phyloP scores from a whole-genome alignment of 2,329 filamentous ascomycete genomes.

The Madurella fahalii region DNA sequence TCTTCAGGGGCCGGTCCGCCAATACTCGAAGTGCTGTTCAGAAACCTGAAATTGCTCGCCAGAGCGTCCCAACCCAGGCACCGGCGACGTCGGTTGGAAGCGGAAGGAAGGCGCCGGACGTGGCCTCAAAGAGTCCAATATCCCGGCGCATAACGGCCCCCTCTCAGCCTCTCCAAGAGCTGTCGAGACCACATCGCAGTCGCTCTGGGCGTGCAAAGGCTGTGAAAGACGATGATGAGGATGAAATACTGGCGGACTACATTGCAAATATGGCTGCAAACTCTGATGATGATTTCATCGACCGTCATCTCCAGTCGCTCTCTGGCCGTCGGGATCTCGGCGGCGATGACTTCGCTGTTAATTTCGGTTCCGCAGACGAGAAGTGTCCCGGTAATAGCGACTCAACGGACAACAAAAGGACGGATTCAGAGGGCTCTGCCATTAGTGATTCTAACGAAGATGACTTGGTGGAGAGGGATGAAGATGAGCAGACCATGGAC shows the following conservation, averaged over 20 bases:
- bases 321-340: constrained; percentile 40
- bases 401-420: constrained; percentile 24
- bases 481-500: constrained; percentile 41
- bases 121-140: background rate
- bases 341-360: constrained; percentile 39
- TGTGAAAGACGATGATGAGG: constrained; percentile 35
- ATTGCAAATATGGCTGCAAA: constrained; percentile 60
- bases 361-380: constrained; percentile 31
- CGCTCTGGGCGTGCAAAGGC: background rate
- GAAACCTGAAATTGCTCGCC: background rate
- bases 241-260: constrained; percentile 63
- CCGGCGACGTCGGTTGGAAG: background rate
- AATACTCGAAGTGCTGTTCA: constrained; percentile 6
- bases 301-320: constrained; percentile 25
- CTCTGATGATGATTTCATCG: constrained; percentile 29
- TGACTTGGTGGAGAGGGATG: constrained; percentile 20
- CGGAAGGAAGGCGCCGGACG: background rate
- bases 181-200: background rate
- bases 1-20: constrained; percentile 48
- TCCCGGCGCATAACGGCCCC: background rate
- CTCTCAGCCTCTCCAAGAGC: background rate
- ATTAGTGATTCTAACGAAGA: constrained; percentile 16
- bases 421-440: background rate
- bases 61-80: background rate
- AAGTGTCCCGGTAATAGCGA: constrained; percentile 38